phyloP scores from a whole-genome alignment of 2,329 filamentous ascomycete species.

The Pleochaeta shiraiana region DNA sequence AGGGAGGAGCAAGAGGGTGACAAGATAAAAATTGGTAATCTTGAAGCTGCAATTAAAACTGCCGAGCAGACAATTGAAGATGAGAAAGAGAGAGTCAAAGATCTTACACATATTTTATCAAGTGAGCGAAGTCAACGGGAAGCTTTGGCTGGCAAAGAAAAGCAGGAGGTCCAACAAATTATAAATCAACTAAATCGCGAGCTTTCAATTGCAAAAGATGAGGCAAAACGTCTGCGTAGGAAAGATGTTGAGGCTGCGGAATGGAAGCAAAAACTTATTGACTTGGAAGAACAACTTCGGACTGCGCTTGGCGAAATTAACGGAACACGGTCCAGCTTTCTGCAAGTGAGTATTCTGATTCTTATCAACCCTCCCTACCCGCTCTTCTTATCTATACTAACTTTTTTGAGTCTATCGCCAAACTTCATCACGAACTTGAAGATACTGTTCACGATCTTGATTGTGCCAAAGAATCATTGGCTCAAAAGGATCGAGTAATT shows the following conservation, averaged over 20 bases:
- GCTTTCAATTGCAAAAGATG: constrained; percentile 62
- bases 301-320: constrained; percentile 74
- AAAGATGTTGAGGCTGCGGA: constrained; percentile 73
- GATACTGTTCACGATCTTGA: constrained; percentile 67
- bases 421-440: constrained; percentile 73
- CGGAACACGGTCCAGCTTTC: constrained; percentile 63
- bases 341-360: constrained; percentile 37
- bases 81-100: constrained; percentile 54
- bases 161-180: constrained; percentile 85
- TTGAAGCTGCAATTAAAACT: constrained; percentile 63
- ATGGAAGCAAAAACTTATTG: constrained; percentile 78
- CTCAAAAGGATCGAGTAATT: constrained; percentile 81
- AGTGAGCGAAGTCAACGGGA: constrained; percentile 75
- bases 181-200: constrained; percentile 86
- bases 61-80: constrained; percentile 64
- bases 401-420: constrained; percentile 45
- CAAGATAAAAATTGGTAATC: constrained; percentile 92
- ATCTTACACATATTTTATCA: constrained; percentile 52
- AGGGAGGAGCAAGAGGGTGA: constrained; percentile 93
- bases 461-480: constrained; percentile 48
- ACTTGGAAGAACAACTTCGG: constrained; percentile 73
- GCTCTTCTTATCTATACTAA: constrained; percentile 9
- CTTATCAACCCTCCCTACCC: not conserved
- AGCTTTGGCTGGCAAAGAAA: constrained; percentile 67
- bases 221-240: constrained; percentile 62